Evolutionary conservation across 1,139 yeast genomes (phyloP).

Genomic region (Hemisphaericaspora xylofermentans): DNA sequence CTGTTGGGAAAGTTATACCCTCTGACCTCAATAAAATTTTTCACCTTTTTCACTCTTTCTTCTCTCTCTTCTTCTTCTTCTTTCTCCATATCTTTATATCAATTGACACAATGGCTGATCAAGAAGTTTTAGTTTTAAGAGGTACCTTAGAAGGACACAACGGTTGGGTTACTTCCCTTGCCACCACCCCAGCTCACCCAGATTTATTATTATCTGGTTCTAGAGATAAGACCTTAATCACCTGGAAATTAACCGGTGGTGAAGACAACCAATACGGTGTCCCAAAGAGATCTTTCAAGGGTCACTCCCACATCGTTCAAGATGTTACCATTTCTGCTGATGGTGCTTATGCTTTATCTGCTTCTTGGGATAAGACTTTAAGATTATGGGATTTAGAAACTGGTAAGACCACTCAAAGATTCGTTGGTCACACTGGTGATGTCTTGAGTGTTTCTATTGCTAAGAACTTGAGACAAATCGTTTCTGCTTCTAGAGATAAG

Average conservation of each 20-base stretch:
- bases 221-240: conserved; percentile 97
- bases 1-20: too few relatives aligned
- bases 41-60: background rate
- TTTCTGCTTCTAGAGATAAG: conserved; percentile 98
- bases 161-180: conserved; percentile 96
- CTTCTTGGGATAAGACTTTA: conserved; percentile 99
- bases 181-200: conserved; percentile 98
- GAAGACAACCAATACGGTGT: conserved; percentile 98
- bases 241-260: conserved; percentile 96
- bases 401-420: conserved; percentile 93
- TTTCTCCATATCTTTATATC: background rate
- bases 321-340: conserved; percentile 98
- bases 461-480: conserved; percentile 96
- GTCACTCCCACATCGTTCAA: conserved; percentile 99
- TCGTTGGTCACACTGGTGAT: conserved; percentile 97
- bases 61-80: conserved; percentile 1
- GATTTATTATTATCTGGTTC: conserved; percentile 97
- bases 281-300: conserved; percentile 95
- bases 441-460: conserved; percentile 97
- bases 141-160: conserved; percentile 94
- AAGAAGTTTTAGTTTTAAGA: conserved; percentile 98
- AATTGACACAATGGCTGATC: conserved; percentile 52
- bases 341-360: conserved; percentile 97
- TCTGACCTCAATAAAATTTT: background rate
- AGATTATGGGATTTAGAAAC: conserved; percentile 98